phyloP scores from a whole-genome alignment of 2,329 filamentous ascomycete species.

The Scedosporium aurantiacum region DNA sequence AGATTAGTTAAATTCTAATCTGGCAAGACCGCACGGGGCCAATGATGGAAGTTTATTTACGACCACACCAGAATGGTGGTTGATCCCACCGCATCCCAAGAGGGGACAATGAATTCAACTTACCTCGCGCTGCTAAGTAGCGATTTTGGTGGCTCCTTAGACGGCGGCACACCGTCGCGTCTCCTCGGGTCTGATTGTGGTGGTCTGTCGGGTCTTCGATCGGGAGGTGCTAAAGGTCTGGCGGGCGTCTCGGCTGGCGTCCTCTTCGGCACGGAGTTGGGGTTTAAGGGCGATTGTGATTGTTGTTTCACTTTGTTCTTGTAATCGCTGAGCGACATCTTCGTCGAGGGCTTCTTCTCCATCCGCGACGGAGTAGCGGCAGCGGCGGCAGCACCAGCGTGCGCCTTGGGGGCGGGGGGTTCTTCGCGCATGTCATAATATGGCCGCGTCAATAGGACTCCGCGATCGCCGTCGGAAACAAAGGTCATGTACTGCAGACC shows the following conservation, averaged over 20 bases:
- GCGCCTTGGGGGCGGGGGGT: conserved; percentile 26
- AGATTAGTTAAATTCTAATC: neutral
- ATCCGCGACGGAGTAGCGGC: conserved; percentile 16
- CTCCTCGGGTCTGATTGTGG: neutral
- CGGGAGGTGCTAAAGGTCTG: neutral
- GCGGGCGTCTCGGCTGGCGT: conserved; percentile 14
- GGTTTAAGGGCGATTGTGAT: conserved; percentile 21
- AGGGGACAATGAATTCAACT: neutral
- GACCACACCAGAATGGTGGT: neutral
- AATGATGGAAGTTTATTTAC: neutral
- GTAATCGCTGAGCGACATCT: conserved; percentile 48
- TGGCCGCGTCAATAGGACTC: conserved; percentile 43
- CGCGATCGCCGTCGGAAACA: conserved; percentile 46
- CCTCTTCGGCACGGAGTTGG: conserved; percentile 19
- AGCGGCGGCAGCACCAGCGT: conserved; percentile 22
- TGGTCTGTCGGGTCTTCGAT: neutral
- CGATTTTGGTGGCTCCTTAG: neutral
- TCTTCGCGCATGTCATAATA: conserved; percentile 48
- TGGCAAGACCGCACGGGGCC: neutral
- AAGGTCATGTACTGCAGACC: conserved; percentile 47
- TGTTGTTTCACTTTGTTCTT: conserved; percentile 40
- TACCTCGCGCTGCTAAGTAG: neutral
- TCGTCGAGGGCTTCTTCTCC: conserved; percentile 37
- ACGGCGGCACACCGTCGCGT: neutral
- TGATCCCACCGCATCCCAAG: no score